Base-by-base conservation (phyloP, 2,329 filamentous ascomycete species). In the Pyrenochaeta sp. region DNA sequence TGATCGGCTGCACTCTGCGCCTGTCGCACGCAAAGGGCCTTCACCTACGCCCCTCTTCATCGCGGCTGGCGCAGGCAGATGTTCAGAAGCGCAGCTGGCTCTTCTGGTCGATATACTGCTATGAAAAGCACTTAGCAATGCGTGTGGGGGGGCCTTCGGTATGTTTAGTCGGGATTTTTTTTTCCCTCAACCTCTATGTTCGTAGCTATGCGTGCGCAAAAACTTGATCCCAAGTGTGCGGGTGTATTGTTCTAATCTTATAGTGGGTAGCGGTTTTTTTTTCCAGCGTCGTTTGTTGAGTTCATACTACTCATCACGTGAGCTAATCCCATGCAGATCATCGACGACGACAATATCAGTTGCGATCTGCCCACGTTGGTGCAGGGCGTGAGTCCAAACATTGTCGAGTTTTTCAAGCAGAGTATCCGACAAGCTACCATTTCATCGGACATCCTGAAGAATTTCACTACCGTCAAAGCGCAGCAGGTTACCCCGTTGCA, bases 101-200 rank as follows among this genome's bases (percentile, higher is more conserved):
- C 2, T 40, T 40, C 15, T 40, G 36, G 36, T 20, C 18, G 7
- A 29, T 40, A 20, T 40, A 40, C 26, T n/a, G 6, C 6, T 30
- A 30, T 20, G 36, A 40, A 30, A 40, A 40, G 18, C 36, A 40
- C 10, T 17, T 40, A 6, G 15, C 36, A 14, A 6, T 40, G 23
- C 36, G 36, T 13, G 13, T 17, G 13, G 36, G 36, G 11, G 13
- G 36, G 7, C 36, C 36, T 2, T 40, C 36, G 5, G 36, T 40
- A 20, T 6, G 36, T 40, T 2, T n/a, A n/a, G n/a, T n/a, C n/a
- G n/a, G n/a, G n/a, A n/a, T n/a, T n/a, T n/a, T n/a, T n/a, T n/a
- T n/a, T n/a, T n/a, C n/a, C n/a, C n/a, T n/a, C n/a, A n/a, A n/a
- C n/a, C n/a, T n/a, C n/a, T n/a, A n/a, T n/a, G n/a, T n/a, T n/a